Base-by-base conservation (phyloP, 352 stramenopile species). In the Phytopythium montanum region DNA sequence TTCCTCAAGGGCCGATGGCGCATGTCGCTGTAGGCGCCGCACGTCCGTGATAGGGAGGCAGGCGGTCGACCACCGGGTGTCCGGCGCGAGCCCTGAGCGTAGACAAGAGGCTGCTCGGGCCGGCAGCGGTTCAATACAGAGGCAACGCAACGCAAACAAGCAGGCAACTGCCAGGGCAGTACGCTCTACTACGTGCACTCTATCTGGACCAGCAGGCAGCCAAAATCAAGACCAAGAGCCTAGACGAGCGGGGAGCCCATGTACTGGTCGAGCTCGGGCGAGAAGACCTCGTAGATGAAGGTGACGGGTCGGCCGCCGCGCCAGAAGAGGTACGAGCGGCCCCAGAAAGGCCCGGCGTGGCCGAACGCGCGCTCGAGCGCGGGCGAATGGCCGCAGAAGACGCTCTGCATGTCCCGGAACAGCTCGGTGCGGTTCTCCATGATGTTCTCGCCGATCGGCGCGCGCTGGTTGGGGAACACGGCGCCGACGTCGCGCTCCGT, bases 261-360 rank as follows among this genome's bases (percentile, higher is more conserved):
- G 72, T 93, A 92, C 58, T 81, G 75, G 50, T 89, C 75, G 12
- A 95, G 66, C 34, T 64, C 66, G 1, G 86, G 86, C 26, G 86
- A 94, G 63, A 95, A 95, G 12, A 95, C 86, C 60, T 95, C 86
- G 71, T 95, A 95, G 65, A 95, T 94, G 68, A 92, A 88, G 59
- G 84, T 91, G 5, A 94, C 73, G 31, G 86, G 82, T 16, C 80
- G 69, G 14, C 81, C 83, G 21, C 81, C 76, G 44, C 87, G 87
- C 86, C 86, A 93, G 68, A 95, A 95, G 19, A 95, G 64, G 54
- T 95, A 95, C 28, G 81, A 90, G 42, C 86, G 82, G 16, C 86
- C 86, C 84, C 84, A 95, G 66, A 94, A 93, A 9, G 84, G 84
- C 0, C 86, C 86, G 0, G 64, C 6, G n/a, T 75, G 62, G 5